phyloP scores from a whole-genome alignment of 805 yeast genomes.

The Lipomyces anomalus region DNA sequence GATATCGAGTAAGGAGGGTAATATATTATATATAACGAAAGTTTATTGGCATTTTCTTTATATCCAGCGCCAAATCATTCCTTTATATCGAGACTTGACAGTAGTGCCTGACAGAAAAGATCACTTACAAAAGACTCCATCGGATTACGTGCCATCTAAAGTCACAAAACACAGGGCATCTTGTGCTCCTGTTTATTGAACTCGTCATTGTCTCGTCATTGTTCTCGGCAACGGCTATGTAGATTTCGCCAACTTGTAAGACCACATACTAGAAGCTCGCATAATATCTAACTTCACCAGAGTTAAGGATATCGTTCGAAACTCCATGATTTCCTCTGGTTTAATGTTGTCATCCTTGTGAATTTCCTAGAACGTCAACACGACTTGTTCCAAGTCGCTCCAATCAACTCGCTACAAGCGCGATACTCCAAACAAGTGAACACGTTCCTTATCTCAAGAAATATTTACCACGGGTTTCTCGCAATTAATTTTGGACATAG shows the following conservation, averaged over 20 bases:
- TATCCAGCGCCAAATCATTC: no score
- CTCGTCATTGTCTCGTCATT: no score
- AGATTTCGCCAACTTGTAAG: conserved; percentile 49
- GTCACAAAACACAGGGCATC: no score
- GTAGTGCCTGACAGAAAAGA: no score
- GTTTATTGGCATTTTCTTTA: no score
- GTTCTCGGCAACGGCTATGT: no score
- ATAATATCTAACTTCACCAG: conserved; percentile 49
- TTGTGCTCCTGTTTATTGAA: no score
- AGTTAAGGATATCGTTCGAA: conserved; percentile 45
- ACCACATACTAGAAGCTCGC: conserved; percentile 60
- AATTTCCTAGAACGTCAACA: conserved; percentile 49
- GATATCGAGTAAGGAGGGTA: no score
- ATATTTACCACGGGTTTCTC: conserved; percentile 19
- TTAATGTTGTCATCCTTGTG: conserved; percentile 52
- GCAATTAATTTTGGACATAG: conserved; percentile 24
- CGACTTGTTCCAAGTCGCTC: conserved; percentile 42
- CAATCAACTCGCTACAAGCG: conserved; percentile 42
- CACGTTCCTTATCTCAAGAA: conserved; percentile 28
- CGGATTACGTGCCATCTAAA: no score
- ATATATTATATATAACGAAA: no score
- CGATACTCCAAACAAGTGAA: conserved; percentile 44
- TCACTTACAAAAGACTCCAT: no score
- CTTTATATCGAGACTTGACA: no score
- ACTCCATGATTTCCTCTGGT: conserved; percentile 53